These are phyloP conservation scores for Panicum hallii DNA, from an alignment of 202 grass and related monocot genomes.

Conservation along the genomic window DNA sequence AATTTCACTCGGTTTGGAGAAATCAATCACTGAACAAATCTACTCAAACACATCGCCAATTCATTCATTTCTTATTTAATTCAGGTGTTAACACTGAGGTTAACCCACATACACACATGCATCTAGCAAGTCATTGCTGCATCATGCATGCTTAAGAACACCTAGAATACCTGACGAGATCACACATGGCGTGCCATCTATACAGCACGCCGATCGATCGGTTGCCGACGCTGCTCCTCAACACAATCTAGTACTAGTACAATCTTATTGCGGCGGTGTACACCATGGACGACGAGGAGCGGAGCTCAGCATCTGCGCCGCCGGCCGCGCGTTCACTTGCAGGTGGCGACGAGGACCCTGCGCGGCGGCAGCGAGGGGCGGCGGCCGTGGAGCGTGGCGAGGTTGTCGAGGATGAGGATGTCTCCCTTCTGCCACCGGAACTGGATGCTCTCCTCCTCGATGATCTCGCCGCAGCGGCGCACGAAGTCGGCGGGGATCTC, in stretches of 20 bases:
- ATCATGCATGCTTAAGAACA: neutral
- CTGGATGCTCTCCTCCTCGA: conserved; percentile 83
- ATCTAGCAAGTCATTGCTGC: neutral
- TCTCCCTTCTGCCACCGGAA: conserved; percentile 72
- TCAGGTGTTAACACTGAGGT: neutral
- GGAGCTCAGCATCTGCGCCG: too few relatives aligned
- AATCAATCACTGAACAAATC: neutral
- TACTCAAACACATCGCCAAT: neutral
- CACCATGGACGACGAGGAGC: too few relatives aligned
- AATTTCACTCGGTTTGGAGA: neutral
- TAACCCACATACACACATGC: neutral
- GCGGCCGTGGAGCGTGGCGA: conserved; percentile 63
- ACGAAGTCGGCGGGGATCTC: conserved; percentile 63
- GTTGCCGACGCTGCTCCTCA: neutral
- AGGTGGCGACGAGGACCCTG: conserved; percentile 75
- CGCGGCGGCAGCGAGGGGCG: conserved; percentile 61
- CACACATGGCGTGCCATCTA: neutral
- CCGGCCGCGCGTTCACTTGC: conserved; percentile 49
- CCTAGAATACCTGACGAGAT: neutral
- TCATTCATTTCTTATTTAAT: neutral
- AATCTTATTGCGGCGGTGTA: neutral
- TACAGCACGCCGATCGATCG: neutral
- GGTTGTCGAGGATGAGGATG: conserved; percentile 70
- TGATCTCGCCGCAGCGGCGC: conserved; percentile 66
- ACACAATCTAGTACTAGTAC: neutral